phyloP scores from a whole-genome alignment of 2,329 filamentous ascomycete species.

The Fusarium scirpi region DNA sequence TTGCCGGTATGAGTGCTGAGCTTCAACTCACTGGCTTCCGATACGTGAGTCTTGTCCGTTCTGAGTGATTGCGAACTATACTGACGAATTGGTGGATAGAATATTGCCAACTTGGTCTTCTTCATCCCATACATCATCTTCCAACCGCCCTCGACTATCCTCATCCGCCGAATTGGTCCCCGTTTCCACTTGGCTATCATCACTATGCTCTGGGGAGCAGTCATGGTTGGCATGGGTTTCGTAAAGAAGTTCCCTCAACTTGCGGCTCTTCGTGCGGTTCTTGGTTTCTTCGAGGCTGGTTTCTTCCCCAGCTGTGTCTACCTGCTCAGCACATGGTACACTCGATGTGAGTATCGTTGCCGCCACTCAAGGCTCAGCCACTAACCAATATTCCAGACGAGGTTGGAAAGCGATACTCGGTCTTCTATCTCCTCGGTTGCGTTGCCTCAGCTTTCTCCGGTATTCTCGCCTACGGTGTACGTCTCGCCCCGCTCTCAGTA shows the following conservation, averaged over 20 bases:
- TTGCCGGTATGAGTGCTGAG: conserved; percentile 72
- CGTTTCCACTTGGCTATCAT: conserved; percentile 67
- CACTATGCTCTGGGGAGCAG: conserved; percentile 68
- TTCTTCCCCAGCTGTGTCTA: conserved; percentile 80
- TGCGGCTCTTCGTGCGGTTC: conserved; percentile 66
- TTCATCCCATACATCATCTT: conserved; percentile 80
- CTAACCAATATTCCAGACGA: conserved; percentile 61
- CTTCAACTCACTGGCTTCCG: conserved; percentile 60
- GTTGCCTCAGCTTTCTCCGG: conserved; percentile 74
- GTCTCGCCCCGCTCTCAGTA: conserved; percentile 43
- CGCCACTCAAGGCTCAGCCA: neutral
- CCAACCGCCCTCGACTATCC: conserved; percentile 76
- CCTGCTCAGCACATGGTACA: conserved; percentile 80
- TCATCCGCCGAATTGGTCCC: conserved; percentile 75
- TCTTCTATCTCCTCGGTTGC: conserved; percentile 77
- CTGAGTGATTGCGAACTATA: neutral
- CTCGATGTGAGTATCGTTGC: conserved; percentile 62
- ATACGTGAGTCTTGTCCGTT: conserved; percentile 53
- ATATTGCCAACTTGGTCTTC: conserved; percentile 78
- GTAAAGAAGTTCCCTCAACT: conserved; percentile 63
- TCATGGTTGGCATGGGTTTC: conserved; percentile 76
- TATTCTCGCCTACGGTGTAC: conserved; percentile 76
- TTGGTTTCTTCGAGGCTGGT: conserved; percentile 75
- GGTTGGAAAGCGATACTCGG: conserved; percentile 75
- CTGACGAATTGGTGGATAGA: conserved; percentile 50